A percentile compares a stretch with the other conserved stretches of the same genome.
Evolutionary conservation across 805 yeast species (phyloP).

Genomic region (Ogataea dorogensis): DNA sequence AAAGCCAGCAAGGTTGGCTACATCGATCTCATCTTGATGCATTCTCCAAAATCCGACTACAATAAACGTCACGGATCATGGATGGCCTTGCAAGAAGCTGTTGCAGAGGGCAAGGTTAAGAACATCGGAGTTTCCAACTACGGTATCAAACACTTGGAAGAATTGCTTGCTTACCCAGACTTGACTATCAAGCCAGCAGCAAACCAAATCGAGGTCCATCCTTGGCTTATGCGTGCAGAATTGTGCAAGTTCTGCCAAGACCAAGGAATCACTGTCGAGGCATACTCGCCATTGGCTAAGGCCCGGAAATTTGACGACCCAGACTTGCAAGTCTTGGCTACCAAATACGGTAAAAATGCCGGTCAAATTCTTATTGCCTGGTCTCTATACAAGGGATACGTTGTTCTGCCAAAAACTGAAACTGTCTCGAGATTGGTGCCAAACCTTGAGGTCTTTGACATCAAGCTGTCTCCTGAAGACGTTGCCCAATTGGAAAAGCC

Average conservation of each 20-base stretch:
- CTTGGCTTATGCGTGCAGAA: constrained; percentile 47
- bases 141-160: constrained; percentile 55
- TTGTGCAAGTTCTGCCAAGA: constrained; percentile 43
- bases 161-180: constrained; percentile 46
- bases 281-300: constrained; percentile 65
- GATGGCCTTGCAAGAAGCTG: constrained; percentile 56
- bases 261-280: constrained; percentile 52
- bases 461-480: constrained; percentile 40
- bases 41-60: constrained; percentile 48
- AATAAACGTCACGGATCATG: constrained; percentile 48
- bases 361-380: constrained; percentile 67
- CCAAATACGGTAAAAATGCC: constrained; percentile 46
- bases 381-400: constrained; percentile 63
- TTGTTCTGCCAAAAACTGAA: constrained; percentile 39
- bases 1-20: constrained; percentile 45
- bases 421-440: constrained; percentile 36
- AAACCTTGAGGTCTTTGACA: constrained; percentile 42
- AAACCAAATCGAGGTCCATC: constrained; percentile 51
- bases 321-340: constrained; percentile 42
- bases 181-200: constrained; percentile 44
- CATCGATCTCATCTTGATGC: constrained; percentile 54
- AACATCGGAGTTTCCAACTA: constrained; percentile 66
- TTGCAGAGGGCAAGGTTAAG: constrained; percentile 46
- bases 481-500: constrained; percentile 33
- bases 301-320: constrained; percentile 48